Percentiles rank a stretch among this genome's conserved stretches.
phyloP scores from a whole-genome alignment of 306 rosid genomes.

The Carpinus viminea region DNA sequence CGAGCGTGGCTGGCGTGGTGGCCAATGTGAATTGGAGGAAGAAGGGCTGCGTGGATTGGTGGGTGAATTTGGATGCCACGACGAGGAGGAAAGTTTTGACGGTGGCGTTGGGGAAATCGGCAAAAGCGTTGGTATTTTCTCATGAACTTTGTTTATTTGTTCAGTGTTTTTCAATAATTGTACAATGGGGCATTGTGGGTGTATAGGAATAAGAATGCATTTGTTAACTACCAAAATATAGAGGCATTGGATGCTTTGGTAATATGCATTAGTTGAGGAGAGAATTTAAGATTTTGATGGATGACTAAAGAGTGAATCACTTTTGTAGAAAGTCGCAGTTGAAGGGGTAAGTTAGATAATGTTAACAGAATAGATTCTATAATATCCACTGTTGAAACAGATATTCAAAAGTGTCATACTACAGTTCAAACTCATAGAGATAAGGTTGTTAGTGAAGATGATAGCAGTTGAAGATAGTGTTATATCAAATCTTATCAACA shows the following conservation, averaged over 20 bases:
- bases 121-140: slow-evolving; percentile 64
- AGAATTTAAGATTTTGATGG: background rate
- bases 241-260: background rate
- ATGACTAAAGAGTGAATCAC: background rate
- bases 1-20: slow-evolving; percentile 42
- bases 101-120: slow-evolving; percentile 58
- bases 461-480: no score
- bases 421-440: no score
- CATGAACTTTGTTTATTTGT: slow-evolving; percentile 15
- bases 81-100: slow-evolving; percentile 50
- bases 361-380: no score
- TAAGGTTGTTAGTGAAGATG: no score
- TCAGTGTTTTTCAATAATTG: background rate
- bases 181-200: background rate
- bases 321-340: background rate
- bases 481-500: no score
- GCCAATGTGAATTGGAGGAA: slow-evolving; percentile 86
- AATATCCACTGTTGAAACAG: no score
- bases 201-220: background rate
- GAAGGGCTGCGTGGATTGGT: slow-evolving; percentile 89
- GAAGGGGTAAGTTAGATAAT: background rate
- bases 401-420: no score
- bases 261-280: background rate
- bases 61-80: slow-evolving; percentile 62
- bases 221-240: background rate